A percentile compares a stretch with the other conserved stretches of the same genome.
These are phyloP conservation scores for Paxillus involutus DNA, from an alignment of 768 basidiomycete species.

Conservation along the genomic window DNA sequence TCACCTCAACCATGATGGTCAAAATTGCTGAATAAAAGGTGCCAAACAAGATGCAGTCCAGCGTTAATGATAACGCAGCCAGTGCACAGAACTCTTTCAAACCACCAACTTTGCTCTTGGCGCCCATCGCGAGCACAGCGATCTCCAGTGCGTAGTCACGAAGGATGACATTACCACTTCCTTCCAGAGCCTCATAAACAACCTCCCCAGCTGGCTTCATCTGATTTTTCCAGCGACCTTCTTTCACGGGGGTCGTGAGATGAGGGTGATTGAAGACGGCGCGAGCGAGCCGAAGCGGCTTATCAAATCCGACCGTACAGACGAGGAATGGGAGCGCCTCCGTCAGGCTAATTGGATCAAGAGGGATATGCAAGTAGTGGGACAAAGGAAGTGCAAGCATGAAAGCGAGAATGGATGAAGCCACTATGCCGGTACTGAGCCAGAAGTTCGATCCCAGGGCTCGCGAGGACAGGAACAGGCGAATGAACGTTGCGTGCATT, in stretches of 20 bases:
- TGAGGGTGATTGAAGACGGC: conserved; percentile 87
- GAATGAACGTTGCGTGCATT: conserved; percentile 95
- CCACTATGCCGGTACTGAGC: conserved; percentile 71
- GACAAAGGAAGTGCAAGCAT: conserved; percentile 79
- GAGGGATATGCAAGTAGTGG: conserved; percentile 75
- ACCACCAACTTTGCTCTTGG: conserved; percentile 83
- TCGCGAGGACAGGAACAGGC: conserved; percentile 85
- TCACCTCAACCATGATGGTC: conserved; percentile 94
- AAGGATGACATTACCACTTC: conserved; percentile 80
- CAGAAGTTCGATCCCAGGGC: conserved; percentile 77
- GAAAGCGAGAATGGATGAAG: conserved; percentile 80
- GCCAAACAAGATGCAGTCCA: conserved; percentile 87
- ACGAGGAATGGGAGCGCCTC: conserved; percentile 98
- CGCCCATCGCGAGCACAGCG: conserved; percentile 84
- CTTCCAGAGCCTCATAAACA: conserved; percentile 78
- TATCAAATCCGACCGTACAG: conserved; percentile 97
- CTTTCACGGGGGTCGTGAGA: conserved; percentile 39
- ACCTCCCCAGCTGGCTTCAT: conserved; percentile 82
- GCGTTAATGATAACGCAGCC: conserved; percentile 80
- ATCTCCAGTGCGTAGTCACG: conserved; percentile 94
- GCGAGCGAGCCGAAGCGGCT: conserved; percentile 87
- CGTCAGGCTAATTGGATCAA: conserved; percentile 90
- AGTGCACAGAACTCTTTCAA: conserved; percentile 93
- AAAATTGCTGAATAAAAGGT: conserved; percentile 89
- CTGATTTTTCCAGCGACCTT: conserved; percentile 39